Base-by-base conservation (phyloP, 192 early-diverging fungal species). In the Backusella westeae region DNA sequence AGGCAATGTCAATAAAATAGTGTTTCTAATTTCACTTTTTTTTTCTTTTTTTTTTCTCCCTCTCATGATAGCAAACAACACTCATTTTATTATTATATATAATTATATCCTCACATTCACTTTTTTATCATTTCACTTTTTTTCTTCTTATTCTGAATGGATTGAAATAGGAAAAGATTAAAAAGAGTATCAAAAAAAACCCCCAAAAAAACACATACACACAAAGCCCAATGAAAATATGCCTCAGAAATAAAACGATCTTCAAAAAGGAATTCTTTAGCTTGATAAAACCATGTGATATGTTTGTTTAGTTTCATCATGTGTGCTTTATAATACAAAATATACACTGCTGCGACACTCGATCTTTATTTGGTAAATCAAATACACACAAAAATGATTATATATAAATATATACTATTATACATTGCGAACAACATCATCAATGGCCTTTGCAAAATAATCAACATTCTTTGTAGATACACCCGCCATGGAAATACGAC, bases 401-500 rank as follows among this genome's bases (percentile, higher is more conserved):
- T 17, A 29, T 10, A 71, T 23, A 29, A 29, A 29, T 23, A 26
- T 59, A 32, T 8, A 21, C 8, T n/a, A 23, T 59, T 59, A 59
- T 26, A 89, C 87, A 77, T 93, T 93, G 66, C 96, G 89, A 32
- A 98, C 96, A 68, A 96, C 96, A 72, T 89, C 92, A 81, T 99
- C 96, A 73, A 99, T 88, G 65, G 95, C 90, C 73, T 89, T 85
- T 26, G 98, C 98, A 84, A 98, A 96, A 75, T 93, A 90, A 68
- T 93, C 87, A 29, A 98, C 89, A 84, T 99, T 99, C 73, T 82
- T 81, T 38, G 91, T 87, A 84, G 94, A 95, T 69, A 99, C 84
- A 26, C 97, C 98, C 39, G 98, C 96, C 88, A 99, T 96, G 32
- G 92, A 93, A 78, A 99, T 97, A 67, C 98, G 92, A 49, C 98